Percentiles rank a stretch among this genome's conserved stretches.
phyloP scores from a whole-genome alignment of 179 eudicot species.

The Camellia oleifera region DNA sequence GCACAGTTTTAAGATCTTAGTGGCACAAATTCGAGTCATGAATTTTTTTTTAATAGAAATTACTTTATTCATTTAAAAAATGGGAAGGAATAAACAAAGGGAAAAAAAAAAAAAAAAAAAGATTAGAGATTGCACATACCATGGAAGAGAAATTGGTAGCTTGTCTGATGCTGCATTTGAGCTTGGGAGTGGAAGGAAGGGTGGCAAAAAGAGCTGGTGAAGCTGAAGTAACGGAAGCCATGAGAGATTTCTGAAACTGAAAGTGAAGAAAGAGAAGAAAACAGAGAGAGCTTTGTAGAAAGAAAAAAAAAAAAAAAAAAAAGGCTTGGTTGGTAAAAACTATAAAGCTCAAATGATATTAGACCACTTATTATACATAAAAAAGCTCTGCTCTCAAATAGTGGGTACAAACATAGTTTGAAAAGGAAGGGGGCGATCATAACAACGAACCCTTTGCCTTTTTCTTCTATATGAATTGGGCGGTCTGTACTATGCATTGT shows the following conservation, averaged over 20 bases:
- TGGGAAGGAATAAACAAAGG: neutral
- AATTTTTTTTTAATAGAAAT: too few species aligned
- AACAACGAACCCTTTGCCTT: conserved; percentile 8
- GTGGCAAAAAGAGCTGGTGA: conserved; percentile 8
- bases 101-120: neutral
- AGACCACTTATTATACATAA: neutral
- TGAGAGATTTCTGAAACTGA: neutral
- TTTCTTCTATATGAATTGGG: conserved; percentile 2
- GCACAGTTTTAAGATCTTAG: too few species aligned
- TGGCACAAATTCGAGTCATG: too few species aligned
- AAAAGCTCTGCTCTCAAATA: neutral
- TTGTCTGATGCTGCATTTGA: conserved; percentile 11
- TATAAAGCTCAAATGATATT: neutral
- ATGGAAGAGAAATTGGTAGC: conserved; percentile 9
- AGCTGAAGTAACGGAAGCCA: conserved; percentile 19
- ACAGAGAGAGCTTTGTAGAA: neutral
- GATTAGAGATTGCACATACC: neutral
- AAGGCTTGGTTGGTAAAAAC: neutral
- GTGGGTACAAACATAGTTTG: neutral
- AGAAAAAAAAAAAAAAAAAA: too few species aligned
- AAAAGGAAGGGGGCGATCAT: neutral
- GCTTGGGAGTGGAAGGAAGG: neutral
- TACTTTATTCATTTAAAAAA: too few species aligned
- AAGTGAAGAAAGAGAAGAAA: neutral
- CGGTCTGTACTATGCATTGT: conserved; percentile 12